Conservation (phyloP, 2,329 filamentous ascomycete genomes). For the Neonectria faginata region DNA sequence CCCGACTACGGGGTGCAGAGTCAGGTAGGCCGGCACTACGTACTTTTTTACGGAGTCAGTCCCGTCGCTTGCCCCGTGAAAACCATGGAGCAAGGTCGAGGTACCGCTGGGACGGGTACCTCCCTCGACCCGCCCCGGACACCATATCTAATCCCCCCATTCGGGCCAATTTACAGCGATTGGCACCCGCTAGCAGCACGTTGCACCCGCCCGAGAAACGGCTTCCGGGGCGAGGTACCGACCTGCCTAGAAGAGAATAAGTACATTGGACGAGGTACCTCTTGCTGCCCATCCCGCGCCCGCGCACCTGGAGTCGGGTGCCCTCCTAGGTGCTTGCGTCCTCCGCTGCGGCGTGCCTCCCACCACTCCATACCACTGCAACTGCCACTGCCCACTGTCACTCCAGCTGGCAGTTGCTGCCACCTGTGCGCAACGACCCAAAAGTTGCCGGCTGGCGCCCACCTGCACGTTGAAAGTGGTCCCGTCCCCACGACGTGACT, state of each 20-base stretch:
- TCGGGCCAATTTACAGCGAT: slow-evolving; percentile 15
- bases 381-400: background rate
- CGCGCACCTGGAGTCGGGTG: background rate
- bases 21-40: slow-evolving; percentile 7
- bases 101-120: slow-evolving; percentile 34
- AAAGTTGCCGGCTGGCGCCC: slow-evolving; percentile 40
- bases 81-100: slow-evolving; percentile 1
- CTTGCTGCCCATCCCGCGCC: slow-evolving; percentile 2
- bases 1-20: slow-evolving; percentile 2
- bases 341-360: slow-evolving; percentile 3
- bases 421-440: slow-evolving; percentile 33
- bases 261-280: slow-evolving; percentile 20
- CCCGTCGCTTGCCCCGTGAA: slow-evolving; percentile 14
- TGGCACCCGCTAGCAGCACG: slow-evolving; percentile 12
- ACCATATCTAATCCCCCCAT: slow-evolving; percentile 14
- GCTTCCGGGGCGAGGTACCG: slow-evolving; percentile 20
- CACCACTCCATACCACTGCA: background rate
- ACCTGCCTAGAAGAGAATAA: slow-evolving; percentile 29
- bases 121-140: slow-evolving; percentile 32
- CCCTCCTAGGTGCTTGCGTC: background rate
- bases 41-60: slow-evolving; percentile 20
- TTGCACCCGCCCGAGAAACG: slow-evolving; percentile 12
- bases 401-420: slow-evolving; percentile 35
- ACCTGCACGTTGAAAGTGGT: slow-evolving; percentile 30
- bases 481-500: slow-evolving; percentile 44